Base-by-base conservation (phyloP, 1,139 yeast species). In the Pichia sp. region DNA sequence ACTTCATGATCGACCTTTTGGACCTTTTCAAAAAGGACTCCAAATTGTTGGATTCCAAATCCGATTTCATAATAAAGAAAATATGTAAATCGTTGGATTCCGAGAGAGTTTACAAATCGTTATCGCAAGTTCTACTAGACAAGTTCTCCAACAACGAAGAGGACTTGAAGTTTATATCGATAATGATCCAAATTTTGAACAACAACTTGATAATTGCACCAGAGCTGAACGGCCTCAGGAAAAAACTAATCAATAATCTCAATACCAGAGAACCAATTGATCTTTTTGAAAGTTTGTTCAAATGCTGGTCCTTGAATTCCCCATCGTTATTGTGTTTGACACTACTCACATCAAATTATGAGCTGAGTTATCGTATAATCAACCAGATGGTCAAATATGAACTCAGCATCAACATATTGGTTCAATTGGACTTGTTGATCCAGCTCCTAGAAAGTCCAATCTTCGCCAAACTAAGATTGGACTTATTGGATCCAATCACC, bases 281-380 rank as follows among this genome's bases (percentile, higher is more conserved):
- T 34, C 75, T 92, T 52, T 95, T 95, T 69, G 79, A 88, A 17
- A 77, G 85, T 0, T 75, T 95, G 54, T 95, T 93, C 71, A 84
- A 81, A 64, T 85, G 96, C 55, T 95, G 99, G 99, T 85, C 96
- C 63, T 87, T 87, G 61, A 92, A 91, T 67, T 84, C 96, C 0
- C 91, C 96, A 0, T 93, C 97, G 30, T 90, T 93, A 0, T 75
- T 95, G 46, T 85, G 96, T 0, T 75, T 95, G 40, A 92, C 98
- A 64, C 75, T 95, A 48, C 75, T 93, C 33, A 88, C 98, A 0
- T 93, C 93, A 53, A 90, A 91, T 54, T 93, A 95, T 67, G 95
- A 91, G 66, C 78, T 92, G 61, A 96, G 97, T 0, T 93, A 84
- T 67, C 75, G 84, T 43, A 86, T 93, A 3, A 79, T 95, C 43